Base-by-base conservation (phyloP, 2,329 filamentous ascomycete species). In the Botrytis elliptica region DNA sequence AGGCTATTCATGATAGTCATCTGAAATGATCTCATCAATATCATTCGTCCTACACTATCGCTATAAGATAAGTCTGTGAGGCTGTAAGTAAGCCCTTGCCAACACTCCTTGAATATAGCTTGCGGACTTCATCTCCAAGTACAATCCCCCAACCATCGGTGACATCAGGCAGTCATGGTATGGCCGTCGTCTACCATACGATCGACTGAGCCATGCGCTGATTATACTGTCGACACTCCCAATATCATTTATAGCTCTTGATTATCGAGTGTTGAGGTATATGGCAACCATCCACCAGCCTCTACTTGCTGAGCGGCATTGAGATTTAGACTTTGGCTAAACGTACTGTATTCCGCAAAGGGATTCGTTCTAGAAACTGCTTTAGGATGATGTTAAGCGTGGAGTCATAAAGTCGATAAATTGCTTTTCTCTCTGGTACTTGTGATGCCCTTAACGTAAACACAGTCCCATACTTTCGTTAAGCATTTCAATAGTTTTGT, bases 391-490 rank as follows among this genome's bases (percentile, higher is more conserved):
- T 42, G 25, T 42, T 42, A 16, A 12, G 36, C 36, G 33, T 40
- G n/a, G 38, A 55, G 65, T 33, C 46, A 22, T 42, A 14, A 16
- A 33, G 66, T 42, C 25, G 36, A 68, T 57, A 18, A 55, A 40
- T n/a, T 36, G 22, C 38, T 44, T 55, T 68, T 57, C 60, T 38
- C 29, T 62, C 40, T 29, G 14, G 16, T 18, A 14, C 40, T 63
- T 42, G 40, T 18, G 29, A 1, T 9, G n/a, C 49, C n/a, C 46
- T 79, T 81, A 89, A 74, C 88, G 85, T 74, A 91, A 80, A 79
- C 90, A 92, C 60, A 93, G 80, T 1, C 88, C 88, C 90, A 94
- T 90, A 10, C 86, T 90, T 80, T 91, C 89, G 79, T 95, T 94
- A 72, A 95, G 84, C 91, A 92, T 92, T 29, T 85, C 86, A 66